phyloP scores from a whole-genome alignment of 2,329 filamentous ascomycete genomes.

The Aureobasidium musti region DNA sequence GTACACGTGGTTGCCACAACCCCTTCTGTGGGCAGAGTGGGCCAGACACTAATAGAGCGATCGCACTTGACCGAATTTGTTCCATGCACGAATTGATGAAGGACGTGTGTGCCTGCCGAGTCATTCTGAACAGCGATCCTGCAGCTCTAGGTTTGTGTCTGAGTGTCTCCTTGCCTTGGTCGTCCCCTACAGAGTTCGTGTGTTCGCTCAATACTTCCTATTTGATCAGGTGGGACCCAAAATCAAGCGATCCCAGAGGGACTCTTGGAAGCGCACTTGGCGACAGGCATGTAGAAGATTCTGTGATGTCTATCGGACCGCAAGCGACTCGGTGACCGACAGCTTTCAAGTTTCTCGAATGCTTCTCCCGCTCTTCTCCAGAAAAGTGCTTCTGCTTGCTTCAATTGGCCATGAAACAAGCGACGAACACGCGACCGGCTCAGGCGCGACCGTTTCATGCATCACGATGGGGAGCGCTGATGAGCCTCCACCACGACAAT shows the following conservation, averaged over 20 bases:
- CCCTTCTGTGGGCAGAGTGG: not conserved
- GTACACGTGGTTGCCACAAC: slow-evolving; percentile 22
- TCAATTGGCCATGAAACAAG: slow-evolving; percentile 8
- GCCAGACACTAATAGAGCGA: slow-evolving; percentile 19
- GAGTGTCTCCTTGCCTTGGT: slow-evolving; percentile 6
- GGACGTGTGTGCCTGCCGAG: slow-evolving; percentile 8
- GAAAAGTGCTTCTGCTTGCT: not conserved
- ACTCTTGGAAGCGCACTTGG: not conserved
- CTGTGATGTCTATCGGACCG: not conserved
- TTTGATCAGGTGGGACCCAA: not conserved
- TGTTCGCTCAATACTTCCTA: slow-evolving; percentile 1
- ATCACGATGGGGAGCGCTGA: not conserved
- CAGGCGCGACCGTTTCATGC: slow-evolving; percentile 22
- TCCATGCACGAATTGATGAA: slow-evolving; percentile 17
- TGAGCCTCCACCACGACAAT: not conserved
- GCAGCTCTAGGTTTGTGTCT: slow-evolving; percentile 7
- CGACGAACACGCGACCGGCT: slow-evolving; percentile 17
- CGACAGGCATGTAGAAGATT: not conserved
- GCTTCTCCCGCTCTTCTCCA: slow-evolving; percentile 20
- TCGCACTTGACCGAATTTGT: not conserved
- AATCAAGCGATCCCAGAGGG: not conserved
- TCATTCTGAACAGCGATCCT: not conserved
- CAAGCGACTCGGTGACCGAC: not conserved
- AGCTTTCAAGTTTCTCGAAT: slow-evolving; percentile 10
- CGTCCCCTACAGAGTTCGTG: not conserved